Conservation (phyloP, 805 yeast species). For the Lachancea thermotolerans region DNA sequence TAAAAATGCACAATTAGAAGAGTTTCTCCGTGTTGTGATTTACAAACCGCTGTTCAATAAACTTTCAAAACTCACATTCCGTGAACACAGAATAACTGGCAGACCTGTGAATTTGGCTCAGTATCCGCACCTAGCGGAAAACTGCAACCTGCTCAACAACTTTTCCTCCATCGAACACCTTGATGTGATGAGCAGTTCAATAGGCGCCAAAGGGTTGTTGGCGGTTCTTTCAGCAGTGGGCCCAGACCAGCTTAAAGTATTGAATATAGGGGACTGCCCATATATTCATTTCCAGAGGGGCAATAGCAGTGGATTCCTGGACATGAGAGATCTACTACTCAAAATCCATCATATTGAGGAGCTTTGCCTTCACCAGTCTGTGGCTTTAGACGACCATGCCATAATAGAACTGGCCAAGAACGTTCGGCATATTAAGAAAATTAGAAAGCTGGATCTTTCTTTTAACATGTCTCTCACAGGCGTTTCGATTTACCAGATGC, state of each 20-base stretch:
- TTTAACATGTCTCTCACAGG: conserved; percentile 28
- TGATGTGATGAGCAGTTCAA: conserved; percentile 28
- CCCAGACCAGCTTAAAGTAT: conserved; percentile 7
- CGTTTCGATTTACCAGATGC: conserved; percentile 25
- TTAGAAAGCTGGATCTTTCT: conserved; percentile 25
- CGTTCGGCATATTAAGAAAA: conserved; percentile 10
- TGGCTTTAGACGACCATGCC: conserved; percentile 18
- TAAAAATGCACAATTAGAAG: conserved; percentile 14
- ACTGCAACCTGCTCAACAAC: conserved; percentile 13
- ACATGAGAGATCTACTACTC: conserved; percentile 9
- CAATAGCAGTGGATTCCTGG: conserved; percentile 11
- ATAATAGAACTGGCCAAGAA: conserved; percentile 14
- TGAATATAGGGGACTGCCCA: conserved; percentile 26
- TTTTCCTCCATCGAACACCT: conserved; percentile 13
- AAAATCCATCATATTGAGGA: conserved; percentile 16
- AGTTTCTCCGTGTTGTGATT: conserved; percentile 15
- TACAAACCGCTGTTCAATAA: conserved; percentile 13
- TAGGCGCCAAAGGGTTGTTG: conserved; percentile 21
- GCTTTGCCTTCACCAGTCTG: conserved; percentile 22
- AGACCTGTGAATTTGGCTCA: conserved; percentile 3
- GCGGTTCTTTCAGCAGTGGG: conserved; percentile 13
- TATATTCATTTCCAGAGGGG: conserved; percentile 8
- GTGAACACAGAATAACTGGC: conserved; percentile 16
- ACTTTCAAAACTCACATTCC: conserved; percentile 22
- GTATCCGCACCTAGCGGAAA: conserved; percentile 8